Evolutionary conservation across 2,329 filamentous ascomycete genomes (phyloP).

Genomic region (Aspergillus sp.): DNA sequence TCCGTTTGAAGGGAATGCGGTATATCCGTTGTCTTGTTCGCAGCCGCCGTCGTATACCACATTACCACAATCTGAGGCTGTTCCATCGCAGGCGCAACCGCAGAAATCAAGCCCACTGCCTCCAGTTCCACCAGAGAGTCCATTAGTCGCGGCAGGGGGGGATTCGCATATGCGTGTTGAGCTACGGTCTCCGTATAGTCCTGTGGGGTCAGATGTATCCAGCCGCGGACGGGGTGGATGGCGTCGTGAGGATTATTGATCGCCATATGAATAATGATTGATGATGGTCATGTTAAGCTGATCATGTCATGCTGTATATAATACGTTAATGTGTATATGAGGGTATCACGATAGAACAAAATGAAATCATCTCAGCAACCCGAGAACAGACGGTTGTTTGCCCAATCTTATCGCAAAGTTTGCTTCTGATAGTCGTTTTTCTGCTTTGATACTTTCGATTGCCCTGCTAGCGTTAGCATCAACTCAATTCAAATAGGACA

Average conservation of each 20-base stretch:
- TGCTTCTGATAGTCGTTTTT: constrained; percentile 67
- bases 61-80: constrained; percentile 5
- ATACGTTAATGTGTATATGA: neutral
- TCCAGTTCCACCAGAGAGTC: constrained; percentile 24
- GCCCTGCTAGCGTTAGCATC: constrained; percentile 49
- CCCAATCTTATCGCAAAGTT: constrained; percentile 62
- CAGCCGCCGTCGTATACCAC: neutral
- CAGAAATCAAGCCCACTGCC: constrained; percentile 21
- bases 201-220: no score
- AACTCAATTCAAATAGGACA: constrained; percentile 6
- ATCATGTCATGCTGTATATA: neutral
- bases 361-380: constrained; percentile 35
- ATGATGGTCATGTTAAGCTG: constrained; percentile 3
- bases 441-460: constrained; percentile 72
- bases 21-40: neutral
- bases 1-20: constrained; percentile 12
- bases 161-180: constrained; percentile 4
- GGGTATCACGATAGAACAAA: constrained; percentile 1
- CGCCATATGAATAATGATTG: constrained; percentile 9
- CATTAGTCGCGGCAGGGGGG: constrained; percentile 6
- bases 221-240: constrained; percentile 19
- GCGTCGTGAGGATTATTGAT: constrained; percentile 14
- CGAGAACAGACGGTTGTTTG: constrained; percentile 59
- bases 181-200: constrained; percentile 2
- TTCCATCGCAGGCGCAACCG: constrained; percentile 16